phyloP scores from a whole-genome alignment of 768 basidiomycete genomes.

The Serendipita sp. region DNA sequence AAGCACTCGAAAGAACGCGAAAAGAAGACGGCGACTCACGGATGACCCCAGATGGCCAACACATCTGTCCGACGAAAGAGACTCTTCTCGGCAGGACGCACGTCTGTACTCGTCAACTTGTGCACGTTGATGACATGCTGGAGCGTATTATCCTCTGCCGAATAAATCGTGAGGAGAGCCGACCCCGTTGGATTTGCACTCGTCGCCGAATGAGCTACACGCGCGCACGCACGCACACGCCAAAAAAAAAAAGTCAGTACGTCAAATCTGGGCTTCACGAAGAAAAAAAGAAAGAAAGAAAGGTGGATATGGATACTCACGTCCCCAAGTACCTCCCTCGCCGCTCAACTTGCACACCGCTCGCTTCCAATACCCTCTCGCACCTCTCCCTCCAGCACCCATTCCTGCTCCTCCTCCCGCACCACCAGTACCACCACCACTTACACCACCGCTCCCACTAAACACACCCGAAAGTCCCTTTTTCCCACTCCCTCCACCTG shows the following conservation, averaged over 20 bases:
- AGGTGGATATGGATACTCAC: constrained; percentile 22
- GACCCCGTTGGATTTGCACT: neutral
- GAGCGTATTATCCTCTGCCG: constrained; percentile 44
- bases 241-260: neutral
- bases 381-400: too few relatives aligned
- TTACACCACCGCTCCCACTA: neutral
- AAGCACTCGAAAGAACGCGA: constrained; percentile 1
- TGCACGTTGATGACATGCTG: constrained; percentile 62
- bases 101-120: constrained; percentile 60
- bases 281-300: neutral
- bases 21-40: constrained; percentile 23
- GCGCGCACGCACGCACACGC: constrained; percentile 4
- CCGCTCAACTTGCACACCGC: constrained; percentile 46
- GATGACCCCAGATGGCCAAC: constrained; percentile 47
- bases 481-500: neutral
- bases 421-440: neutral
- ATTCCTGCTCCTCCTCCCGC: too few relatives aligned
- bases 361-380: constrained; percentile 45
- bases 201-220: neutral
- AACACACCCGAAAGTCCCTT: neutral
- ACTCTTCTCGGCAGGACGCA: constrained; percentile 59
- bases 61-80: constrained; percentile 64
- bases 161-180: neutral
- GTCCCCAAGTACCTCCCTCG: neutral
- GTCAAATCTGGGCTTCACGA: too few relatives aligned